Conservation (phyloP, 352 stramenopile genomes). For the Halophytophthora batemanensis region DNA sequence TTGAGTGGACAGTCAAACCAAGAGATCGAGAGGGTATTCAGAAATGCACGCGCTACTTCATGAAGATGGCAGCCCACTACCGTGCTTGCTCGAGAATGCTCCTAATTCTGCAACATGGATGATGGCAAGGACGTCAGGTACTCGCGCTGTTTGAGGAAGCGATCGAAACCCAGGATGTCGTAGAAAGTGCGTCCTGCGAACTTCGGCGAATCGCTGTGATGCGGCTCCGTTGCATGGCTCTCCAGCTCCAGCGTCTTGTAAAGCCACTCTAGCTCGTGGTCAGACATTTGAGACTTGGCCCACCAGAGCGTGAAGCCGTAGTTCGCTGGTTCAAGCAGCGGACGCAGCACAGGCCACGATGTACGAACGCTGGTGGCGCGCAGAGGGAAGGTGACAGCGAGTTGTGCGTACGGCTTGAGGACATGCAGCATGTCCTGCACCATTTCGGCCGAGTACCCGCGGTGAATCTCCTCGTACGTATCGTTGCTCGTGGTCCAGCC, state of each 20-base stretch:
- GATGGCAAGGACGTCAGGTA: constrained; percentile 2
- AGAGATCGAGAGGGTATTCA: neutral
- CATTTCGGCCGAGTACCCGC: constrained; percentile 53
- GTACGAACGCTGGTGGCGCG: constrained; percentile 52
- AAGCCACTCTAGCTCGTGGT: constrained; percentile 61
- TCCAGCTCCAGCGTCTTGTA: constrained; percentile 49
- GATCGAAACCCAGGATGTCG: constrained; percentile 66
- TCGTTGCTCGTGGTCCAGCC: constrained; percentile 67
- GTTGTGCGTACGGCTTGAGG: constrained; percentile 34
- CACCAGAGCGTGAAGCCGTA: constrained; percentile 75
- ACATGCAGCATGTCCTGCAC: constrained; percentile 51
- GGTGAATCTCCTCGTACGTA: constrained; percentile 46
- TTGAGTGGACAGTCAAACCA: constrained; percentile 2
- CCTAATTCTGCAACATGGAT: constrained; percentile 5
- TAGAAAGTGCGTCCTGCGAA: constrained; percentile 61
- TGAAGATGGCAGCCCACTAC: too few species aligned
- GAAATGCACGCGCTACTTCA: neutral
- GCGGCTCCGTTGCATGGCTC: neutral
- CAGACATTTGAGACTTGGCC: constrained; percentile 45
- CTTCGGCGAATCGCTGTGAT: neutral
- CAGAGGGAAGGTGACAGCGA: constrained; percentile 62
- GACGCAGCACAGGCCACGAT: constrained; percentile 50
- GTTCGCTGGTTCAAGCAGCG: constrained; percentile 34
- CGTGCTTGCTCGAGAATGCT: neutral
- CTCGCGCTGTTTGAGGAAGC: constrained; percentile 34